A percentile compares a stretch with the other conserved stretches of the same genome.
Conservation (phyloP, 306 rosid genomes). For the Betula pendula region DNA sequence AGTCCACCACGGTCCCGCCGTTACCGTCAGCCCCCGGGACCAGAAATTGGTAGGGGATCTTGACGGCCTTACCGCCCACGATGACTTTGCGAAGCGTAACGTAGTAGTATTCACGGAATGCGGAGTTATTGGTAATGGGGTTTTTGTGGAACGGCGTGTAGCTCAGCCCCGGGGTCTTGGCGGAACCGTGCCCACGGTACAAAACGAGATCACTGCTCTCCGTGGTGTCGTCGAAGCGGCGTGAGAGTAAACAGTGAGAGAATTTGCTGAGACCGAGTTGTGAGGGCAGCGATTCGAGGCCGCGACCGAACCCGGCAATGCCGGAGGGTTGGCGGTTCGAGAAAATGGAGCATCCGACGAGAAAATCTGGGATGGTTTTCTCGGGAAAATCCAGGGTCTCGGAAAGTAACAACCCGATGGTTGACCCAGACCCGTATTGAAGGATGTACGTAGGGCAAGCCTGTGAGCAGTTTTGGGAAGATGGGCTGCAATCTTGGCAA, state of each 20-base stretch:
- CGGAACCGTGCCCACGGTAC: conserved; percentile 37
- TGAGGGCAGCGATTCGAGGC: conserved; percentile 65
- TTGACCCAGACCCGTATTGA: conserved; percentile 77
- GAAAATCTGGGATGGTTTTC: conserved; percentile 38
- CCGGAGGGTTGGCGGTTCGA: conserved; percentile 77
- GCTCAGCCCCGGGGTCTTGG: conserved; percentile 31
- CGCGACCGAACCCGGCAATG: conserved; percentile 91
- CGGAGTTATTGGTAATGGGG: conserved; percentile 38
- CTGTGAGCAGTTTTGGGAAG: conserved; percentile 39
- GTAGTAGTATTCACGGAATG: conserved; percentile 64
- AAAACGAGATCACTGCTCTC: conserved; percentile 64
- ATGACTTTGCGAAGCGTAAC: conserved; percentile 48
- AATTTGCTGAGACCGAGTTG: conserved; percentile 77
- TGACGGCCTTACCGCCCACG: conserved; percentile 55
- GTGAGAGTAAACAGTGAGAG: conserved; percentile 74
- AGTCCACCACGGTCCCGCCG: conserved; percentile 86
- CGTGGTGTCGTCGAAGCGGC: conserved; percentile 60
- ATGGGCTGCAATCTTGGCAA: conserved; percentile 43
- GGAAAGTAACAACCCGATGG: conserved; percentile 58
- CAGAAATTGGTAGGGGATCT: conserved; percentile 47
- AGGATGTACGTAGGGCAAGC: conserved; percentile 61
- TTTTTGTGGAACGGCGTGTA: conserved; percentile 72
- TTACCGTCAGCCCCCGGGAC: conserved; percentile 55
- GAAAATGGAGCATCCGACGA: conserved; percentile 78
- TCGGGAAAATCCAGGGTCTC: conserved; percentile 60